These are phyloP conservation scores for Sambucus nigra DNA, from an alignment of 129 eudicot species.

Conservation along the genomic window DNA sequence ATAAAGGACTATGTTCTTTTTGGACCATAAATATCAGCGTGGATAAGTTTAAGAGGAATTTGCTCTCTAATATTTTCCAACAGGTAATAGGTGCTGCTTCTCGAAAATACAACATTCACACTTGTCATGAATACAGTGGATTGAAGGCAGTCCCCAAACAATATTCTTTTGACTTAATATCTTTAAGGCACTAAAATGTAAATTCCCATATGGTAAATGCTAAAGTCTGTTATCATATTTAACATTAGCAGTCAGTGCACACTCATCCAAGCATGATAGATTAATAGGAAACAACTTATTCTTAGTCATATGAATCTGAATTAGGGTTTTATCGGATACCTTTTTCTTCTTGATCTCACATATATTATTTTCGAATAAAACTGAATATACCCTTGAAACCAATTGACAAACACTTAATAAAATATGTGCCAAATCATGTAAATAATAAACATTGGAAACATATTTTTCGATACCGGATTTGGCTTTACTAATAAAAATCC, in stretches of 20 bases:
- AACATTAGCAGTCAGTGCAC: too few species aligned
- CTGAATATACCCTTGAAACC: neutral
- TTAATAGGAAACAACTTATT: too few species aligned
- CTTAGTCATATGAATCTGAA: too few species aligned
- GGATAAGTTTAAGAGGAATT: too few species aligned
- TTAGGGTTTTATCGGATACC: too few species aligned
- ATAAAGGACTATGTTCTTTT: neutral
- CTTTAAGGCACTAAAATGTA: neutral
- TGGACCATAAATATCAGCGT: too few species aligned
- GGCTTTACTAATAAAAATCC: too few species aligned
- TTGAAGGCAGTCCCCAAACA: neutral
- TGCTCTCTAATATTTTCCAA: neutral
- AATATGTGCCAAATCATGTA: neutral
- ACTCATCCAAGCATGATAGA: too few species aligned
- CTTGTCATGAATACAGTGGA: neutral
- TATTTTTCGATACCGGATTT: neutral
- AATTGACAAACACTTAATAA: neutral
- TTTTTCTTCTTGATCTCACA: too few species aligned
- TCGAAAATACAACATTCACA: neutral
- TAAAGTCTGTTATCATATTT: too few species aligned
- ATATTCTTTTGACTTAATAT: neutral
- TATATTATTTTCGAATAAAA: neutral
- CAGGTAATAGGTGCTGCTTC: neutral
- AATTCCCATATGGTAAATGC: too few species aligned
- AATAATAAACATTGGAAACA: neutral